A percentile compares a stretch with the other conserved stretches of the same genome.
Conservation (phyloP, 257 asterid genomes). For the Forsythia viridissima region DNA sequence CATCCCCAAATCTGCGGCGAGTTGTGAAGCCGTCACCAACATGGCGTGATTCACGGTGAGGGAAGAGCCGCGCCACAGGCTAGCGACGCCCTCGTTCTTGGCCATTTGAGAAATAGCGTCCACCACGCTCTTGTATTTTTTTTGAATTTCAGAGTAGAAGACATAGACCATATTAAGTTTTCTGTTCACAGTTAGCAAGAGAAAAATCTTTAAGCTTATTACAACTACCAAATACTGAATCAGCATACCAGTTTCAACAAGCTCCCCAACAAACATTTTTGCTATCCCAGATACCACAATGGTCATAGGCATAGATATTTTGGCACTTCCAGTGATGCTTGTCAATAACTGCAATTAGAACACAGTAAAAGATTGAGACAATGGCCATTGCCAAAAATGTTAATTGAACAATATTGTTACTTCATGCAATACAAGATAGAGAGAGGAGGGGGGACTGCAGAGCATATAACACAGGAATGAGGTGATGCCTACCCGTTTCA, state of each 20-base stretch:
- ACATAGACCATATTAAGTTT: background rate
- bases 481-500: constrained; percentile 67
- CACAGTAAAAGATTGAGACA: background rate
- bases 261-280: constrained; percentile 93
- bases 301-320: constrained; percentile 73
- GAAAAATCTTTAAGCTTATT: background rate
- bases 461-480: constrained; percentile 3
- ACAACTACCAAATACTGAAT: background rate
- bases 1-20: no score
- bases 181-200: background rate
- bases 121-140: background rate
- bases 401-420: background rate
- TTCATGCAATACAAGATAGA: background rate
- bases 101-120: no score
- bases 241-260: constrained; percentile 60
- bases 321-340: constrained; percentile 78
- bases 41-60: no score
- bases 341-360: constrained; percentile 52
- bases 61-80: no score
- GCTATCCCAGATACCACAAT: constrained; percentile 89
- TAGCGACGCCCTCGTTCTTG: no score
- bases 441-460: constrained; percentile 6
- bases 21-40: no score
- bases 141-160: background rate
- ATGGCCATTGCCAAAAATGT: background rate